These are phyloP conservation scores for Betula pendula DNA, from an alignment of 306 rosid genomes.

Conservation along the genomic window DNA sequence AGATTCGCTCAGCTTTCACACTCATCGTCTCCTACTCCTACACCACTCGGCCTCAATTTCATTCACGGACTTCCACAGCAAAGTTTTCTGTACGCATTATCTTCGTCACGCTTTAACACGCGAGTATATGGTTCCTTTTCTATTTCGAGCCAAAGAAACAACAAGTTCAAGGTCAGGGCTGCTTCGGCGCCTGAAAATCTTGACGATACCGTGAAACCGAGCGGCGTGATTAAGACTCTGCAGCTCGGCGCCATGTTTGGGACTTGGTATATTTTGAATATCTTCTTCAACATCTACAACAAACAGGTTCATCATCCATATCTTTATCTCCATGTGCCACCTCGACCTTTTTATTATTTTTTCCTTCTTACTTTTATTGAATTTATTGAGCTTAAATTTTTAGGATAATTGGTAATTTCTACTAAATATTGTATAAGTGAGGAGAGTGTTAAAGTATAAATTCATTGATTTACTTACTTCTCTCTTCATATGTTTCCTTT, in stretches of 20 bases:
- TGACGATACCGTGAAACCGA: constrained; percentile 32
- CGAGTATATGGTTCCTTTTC: constrained; percentile 29
- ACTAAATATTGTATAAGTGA: too few species aligned
- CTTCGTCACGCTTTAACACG: constrained; percentile 19
- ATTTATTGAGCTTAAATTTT: too few species aligned
- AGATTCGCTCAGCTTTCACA: constrained; percentile 2
- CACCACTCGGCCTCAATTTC: constrained; percentile 4
- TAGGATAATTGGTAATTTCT: too few species aligned
- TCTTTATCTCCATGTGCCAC: background rate
- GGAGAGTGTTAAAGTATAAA: too few species aligned
- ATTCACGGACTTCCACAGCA: constrained; percentile 17
- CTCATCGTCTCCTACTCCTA: background rate
- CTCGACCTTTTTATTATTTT: background rate
- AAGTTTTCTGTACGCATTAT: constrained; percentile 15
- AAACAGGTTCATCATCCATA: constrained; percentile 52
- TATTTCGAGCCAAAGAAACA: constrained; percentile 26
- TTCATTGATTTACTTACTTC: too few species aligned
- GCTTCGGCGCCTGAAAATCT: constrained; percentile 41
- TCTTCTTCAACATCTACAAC: constrained; percentile 72
- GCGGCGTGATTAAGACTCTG: constrained; percentile 27
- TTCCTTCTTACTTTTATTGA: too few species aligned
- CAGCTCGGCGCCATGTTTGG: constrained; percentile 69
- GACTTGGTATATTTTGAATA: constrained; percentile 72
- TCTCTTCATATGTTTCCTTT: too few species aligned
- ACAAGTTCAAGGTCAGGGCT: constrained; percentile 37